phyloP scores from a whole-genome alignment of 1,139 yeast genomes.

The Geotrichum bryndzae region DNA sequence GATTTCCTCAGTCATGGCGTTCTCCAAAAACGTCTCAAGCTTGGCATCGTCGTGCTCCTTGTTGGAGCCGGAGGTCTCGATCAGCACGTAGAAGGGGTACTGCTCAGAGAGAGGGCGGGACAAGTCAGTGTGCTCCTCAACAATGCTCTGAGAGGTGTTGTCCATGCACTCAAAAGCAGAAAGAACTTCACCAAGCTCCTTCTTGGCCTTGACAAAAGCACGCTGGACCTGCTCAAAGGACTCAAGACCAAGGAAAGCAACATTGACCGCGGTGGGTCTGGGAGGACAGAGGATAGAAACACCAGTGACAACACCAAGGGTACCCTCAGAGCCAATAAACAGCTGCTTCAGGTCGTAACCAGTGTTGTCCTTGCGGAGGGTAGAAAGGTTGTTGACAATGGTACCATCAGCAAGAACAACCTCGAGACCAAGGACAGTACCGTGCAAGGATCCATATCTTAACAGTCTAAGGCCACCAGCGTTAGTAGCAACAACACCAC shows the following conservation, averaged over 20 bases:
- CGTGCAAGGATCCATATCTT: slow-evolving; percentile 90
- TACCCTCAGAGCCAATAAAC: slow-evolving; percentile 91
- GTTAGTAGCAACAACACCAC: slow-evolving; percentile 93
- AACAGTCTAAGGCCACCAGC: slow-evolving; percentile 91
- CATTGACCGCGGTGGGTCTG: slow-evolving; percentile 82
- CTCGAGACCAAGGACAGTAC: slow-evolving; percentile 84
- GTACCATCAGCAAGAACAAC: slow-evolving; percentile 90
- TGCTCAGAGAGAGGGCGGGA: slow-evolving; percentile 72
- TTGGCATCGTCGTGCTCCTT: slow-evolving; percentile 54
- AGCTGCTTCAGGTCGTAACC: slow-evolving; percentile 90
- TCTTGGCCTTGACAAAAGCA: slow-evolving; percentile 72
- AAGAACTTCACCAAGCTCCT: slow-evolving; percentile 74
- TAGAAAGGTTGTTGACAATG: slow-evolving; percentile 68
- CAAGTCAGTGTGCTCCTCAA: slow-evolving; percentile 44
- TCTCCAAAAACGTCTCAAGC: slow-evolving; percentile 69
- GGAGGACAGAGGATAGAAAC: slow-evolving; percentile 86
- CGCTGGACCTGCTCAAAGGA: slow-evolving; percentile 77
- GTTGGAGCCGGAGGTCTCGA: slow-evolving; percentile 91
- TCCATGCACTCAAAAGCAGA: slow-evolving; percentile 98
- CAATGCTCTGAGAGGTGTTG: slow-evolving; percentile 60
- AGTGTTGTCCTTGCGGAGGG: slow-evolving; percentile 87
- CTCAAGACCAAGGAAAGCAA: slow-evolving; percentile 79
- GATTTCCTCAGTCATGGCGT: slow-evolving; percentile 74
- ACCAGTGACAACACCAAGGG: slow-evolving; percentile 85
- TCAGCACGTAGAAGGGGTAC: slow-evolving; percentile 81